phyloP scores from a whole-genome alignment of 2,329 filamentous ascomycete species.

The Aspergillus sergii region DNA sequence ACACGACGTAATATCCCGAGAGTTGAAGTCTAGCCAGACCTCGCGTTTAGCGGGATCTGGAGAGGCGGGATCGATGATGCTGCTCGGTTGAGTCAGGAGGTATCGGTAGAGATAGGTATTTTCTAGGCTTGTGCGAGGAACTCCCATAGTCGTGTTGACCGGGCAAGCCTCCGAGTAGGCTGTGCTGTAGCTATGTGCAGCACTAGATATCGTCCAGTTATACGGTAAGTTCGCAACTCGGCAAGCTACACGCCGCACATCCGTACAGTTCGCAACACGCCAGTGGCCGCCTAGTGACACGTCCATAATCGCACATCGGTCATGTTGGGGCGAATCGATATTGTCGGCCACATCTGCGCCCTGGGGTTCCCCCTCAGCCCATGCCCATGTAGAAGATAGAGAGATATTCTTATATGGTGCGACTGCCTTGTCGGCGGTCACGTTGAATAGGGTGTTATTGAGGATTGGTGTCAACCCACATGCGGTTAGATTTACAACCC shows the following conservation, averaged over 20 bases:
- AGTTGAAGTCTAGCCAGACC: constrained; percentile 65
- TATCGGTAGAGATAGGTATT: constrained; percentile 60
- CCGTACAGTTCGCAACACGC: constrained; percentile 59
- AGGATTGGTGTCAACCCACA: constrained; percentile 65
- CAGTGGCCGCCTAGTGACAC: constrained; percentile 56
- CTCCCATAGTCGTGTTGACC: constrained; percentile 52
- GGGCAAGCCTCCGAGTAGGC: constrained; percentile 53
- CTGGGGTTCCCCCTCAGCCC: constrained; percentile 58
- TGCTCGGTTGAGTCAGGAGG: constrained; percentile 33
- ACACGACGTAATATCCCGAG: constrained; percentile 57
- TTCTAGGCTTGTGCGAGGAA: constrained; percentile 65
- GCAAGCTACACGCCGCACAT: constrained; percentile 58
- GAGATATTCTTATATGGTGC: constrained; percentile 54
- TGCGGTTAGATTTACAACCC: constrained; percentile 46
- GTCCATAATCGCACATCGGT: constrained; percentile 61
- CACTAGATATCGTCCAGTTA: constrained; percentile 56
- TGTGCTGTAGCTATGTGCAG: constrained; percentile 46
- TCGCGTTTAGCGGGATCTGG: constrained; percentile 32
- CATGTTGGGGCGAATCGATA: constrained; percentile 30
- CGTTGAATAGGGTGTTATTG: constrained; percentile 57
- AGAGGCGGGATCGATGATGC: constrained; percentile 29
- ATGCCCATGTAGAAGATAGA: constrained; percentile 60
- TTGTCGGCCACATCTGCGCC: constrained; percentile 44
- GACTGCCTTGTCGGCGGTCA: constrained; percentile 53
- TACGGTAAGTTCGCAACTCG: constrained; percentile 58